Evolutionary conservation across 1,284 basidiomycete species (phyloP).

Genomic region (Peniophora sp.): DNA sequence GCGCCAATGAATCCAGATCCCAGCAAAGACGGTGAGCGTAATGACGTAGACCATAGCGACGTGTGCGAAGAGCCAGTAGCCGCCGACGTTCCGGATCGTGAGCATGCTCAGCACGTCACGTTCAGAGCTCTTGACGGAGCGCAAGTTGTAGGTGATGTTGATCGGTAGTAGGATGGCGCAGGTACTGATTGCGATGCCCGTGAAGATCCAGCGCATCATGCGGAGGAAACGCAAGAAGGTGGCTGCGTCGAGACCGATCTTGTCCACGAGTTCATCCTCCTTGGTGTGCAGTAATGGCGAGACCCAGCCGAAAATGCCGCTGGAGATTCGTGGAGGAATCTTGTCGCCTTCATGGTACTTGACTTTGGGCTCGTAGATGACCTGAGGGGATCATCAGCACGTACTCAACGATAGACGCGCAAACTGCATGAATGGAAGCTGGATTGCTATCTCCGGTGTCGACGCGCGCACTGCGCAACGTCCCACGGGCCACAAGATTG

Average conservation of each 20-base stretch:
- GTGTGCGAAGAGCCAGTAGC: constrained; percentile 65
- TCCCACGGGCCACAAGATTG: too few relatives aligned
- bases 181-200: constrained; percentile 55
- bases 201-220: constrained; percentile 79
- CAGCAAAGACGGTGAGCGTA: constrained; percentile 55
- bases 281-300: constrained; percentile 78
- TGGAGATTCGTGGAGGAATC: constrained; percentile 72
- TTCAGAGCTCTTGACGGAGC: constrained; percentile 37
- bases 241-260: constrained; percentile 91
- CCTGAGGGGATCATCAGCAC: constrained; percentile 27
- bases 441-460: too few relatives aligned
- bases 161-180: constrained; percentile 78
- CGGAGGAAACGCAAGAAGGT: constrained; percentile 89
- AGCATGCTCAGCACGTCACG: constrained; percentile 67
- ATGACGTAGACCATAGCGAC: constrained; percentile 71
- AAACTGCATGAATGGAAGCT: too few relatives aligned
- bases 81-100: constrained; percentile 71
- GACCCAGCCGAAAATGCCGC: constrained; percentile 83
- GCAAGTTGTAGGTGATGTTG: constrained; percentile 68
- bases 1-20: constrained; percentile 68
- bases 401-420: neutral
- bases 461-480: too few relatives aligned
- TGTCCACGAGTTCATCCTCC: constrained; percentile 84
- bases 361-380: constrained; percentile 81
- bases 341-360: constrained; percentile 85